Evolutionary conservation across 2,329 filamentous ascomycete species (phyloP).

Genomic region (Peltaster fructicola): DNA sequence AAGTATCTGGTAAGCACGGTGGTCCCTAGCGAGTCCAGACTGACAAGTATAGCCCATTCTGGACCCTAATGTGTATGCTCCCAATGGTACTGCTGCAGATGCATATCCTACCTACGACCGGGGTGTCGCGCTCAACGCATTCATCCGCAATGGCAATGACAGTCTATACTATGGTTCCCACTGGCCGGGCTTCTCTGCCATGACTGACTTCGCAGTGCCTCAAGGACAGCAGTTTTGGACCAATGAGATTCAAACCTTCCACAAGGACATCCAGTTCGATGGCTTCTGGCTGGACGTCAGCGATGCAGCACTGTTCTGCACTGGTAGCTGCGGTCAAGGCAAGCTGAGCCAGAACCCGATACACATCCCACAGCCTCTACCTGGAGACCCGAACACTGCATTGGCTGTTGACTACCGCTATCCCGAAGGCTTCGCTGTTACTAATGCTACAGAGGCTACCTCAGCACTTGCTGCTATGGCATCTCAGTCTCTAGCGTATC

Average conservation of each 20-base stretch:
- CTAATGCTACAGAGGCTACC: constrained; percentile 12
- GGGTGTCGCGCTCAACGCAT: constrained; percentile 32
- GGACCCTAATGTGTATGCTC: constrained; percentile 48
- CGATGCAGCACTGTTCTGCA: constrained; percentile 7
- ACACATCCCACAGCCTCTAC: constrained; percentile 11
- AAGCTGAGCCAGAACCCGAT: constrained; percentile 8
- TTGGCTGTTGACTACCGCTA: constrained; percentile 11
- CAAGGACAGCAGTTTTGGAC: constrained; percentile 12
- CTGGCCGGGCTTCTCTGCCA: constrained; percentile 7
- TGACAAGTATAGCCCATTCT: too few species aligned
- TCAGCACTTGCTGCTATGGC: constrained; percentile 6
- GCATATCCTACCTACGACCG: constrained; percentile 33
- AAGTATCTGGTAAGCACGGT: too few species aligned
- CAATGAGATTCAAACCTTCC: constrained; percentile 8
- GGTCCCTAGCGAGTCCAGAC: too few species aligned
- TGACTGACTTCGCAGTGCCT: constrained; percentile 4
- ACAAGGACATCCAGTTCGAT: constrained; percentile 8
- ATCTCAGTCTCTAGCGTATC: constrained; percentile 7
- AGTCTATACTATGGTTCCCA: constrained; percentile 24
- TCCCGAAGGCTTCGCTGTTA: constrained; percentile 10
- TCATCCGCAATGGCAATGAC: constrained; percentile 37
- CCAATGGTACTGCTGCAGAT: constrained; percentile 45
- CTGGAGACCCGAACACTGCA: constrained; percentile 8
- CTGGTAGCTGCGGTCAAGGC: constrained; percentile 8
- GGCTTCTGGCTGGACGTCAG: constrained; percentile 11